These are phyloP conservation scores for Salicornia ramosissima DNA, from an alignment of 148 eudicot genomes.

Conservation along the genomic window DNA sequence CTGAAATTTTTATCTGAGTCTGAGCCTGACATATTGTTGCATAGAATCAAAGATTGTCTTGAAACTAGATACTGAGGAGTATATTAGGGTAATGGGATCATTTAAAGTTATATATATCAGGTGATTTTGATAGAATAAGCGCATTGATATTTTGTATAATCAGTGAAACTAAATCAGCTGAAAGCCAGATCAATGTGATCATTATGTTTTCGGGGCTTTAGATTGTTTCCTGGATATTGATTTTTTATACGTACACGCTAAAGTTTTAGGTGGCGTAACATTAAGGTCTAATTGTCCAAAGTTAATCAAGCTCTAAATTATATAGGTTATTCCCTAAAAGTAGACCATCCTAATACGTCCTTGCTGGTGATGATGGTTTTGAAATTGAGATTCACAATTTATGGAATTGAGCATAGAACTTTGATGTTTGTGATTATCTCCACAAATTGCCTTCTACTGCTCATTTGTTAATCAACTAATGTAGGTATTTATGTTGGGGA, in stretches of 20 bases:
- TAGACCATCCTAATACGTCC: too few species aligned
- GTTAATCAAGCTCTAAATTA: background rate
- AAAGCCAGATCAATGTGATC: too few species aligned
- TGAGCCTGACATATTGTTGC: background rate
- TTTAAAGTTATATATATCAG: background rate
- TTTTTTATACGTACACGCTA: background rate
- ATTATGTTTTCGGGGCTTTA: too few species aligned
- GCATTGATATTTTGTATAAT: too few species aligned
- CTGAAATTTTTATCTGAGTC: background rate
- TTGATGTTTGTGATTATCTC: background rate
- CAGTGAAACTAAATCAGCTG: too few species aligned
- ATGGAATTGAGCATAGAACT: background rate
- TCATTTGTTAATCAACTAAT: background rate
- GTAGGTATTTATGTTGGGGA: slow-evolving; percentile 74
- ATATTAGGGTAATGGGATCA: background rate
- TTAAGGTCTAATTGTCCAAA: background rate
- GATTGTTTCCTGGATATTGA: background rate
- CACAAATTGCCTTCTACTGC: background rate
- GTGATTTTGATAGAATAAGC: too few species aligned
- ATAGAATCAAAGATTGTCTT: background rate
- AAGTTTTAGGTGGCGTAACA: background rate
- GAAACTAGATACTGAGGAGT: background rate
- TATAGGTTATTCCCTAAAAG: too few species aligned
- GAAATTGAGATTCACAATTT: too few species aligned
- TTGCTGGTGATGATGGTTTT: too few species aligned